Percentiles rank a stretch among this genome's conserved stretches.
phyloP scores from a whole-genome alignment of 495 filamentous ascomycete species.

The Aeminium ludgeri region DNA sequence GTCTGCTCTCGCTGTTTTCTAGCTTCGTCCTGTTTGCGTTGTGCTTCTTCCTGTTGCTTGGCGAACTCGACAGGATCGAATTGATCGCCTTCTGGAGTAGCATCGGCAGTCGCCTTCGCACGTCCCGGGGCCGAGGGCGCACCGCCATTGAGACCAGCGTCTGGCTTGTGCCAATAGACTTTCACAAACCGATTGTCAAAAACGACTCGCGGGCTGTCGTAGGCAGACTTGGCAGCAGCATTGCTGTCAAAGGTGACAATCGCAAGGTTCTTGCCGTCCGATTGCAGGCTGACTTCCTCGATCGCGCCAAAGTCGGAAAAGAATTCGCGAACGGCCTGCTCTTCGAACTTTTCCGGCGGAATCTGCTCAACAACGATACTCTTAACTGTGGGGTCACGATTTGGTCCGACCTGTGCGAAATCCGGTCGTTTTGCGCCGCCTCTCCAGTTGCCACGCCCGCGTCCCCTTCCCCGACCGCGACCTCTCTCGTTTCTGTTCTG shows the following conservation, averaged over 20 bases:
- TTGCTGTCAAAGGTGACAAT: conserved; percentile 65
- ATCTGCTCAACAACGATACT: conserved; percentile 87
- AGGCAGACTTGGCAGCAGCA: conserved; percentile 60
- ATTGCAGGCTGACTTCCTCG: conserved; percentile 52
- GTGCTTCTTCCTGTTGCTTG: conserved; percentile 59
- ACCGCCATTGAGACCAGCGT: conserved; percentile 12
- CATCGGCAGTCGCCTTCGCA: neutral
- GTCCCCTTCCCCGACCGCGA: conserved; percentile 31
- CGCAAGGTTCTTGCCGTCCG: conserved; percentile 53
- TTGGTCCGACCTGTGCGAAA: conserved; percentile 61
- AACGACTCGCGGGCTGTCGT: conserved; percentile 79
- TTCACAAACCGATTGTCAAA: conserved; percentile 98
- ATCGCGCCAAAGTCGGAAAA: conserved; percentile 77
- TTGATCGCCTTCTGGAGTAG: conserved; percentile 20
- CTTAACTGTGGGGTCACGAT: conserved; percentile 54
- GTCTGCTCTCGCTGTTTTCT: conserved; percentile 54
- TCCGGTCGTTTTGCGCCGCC: conserved; percentile 38
- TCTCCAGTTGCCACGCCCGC: conserved; percentile 26
- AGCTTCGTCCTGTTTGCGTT: conserved; percentile 64
- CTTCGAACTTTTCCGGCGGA: conserved; percentile 68
- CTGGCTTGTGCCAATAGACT: conserved; percentile 81
- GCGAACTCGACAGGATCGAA: conserved; percentile 68
- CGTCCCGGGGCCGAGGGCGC: conserved; percentile 2
- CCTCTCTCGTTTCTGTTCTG: conserved; percentile 27
- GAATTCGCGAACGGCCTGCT: conserved; percentile 57